Evolutionary conservation across 169 alveolate species (phyloP), one percentile per base, ranked within the genome.

Genomic region (Plasmodium knowlesi): DNA sequence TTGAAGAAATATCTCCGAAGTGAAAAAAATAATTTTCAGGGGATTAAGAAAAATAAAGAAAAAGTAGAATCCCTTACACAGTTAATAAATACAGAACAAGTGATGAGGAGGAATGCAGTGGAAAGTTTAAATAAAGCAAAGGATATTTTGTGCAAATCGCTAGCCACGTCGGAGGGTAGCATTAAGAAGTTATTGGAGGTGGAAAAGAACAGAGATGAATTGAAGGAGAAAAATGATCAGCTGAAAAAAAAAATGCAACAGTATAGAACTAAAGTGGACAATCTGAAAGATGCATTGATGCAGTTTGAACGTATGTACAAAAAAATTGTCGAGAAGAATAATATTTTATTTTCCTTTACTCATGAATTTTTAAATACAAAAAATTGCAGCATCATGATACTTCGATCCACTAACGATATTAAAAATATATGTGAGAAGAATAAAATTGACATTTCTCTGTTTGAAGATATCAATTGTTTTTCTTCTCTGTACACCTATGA

Each of bases 341-440:
- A 89, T 89, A 8, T 61, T n/a, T 1, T 89, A 22, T 89, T 89
- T 81, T 57, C 94, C 4, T 12, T 89, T 16, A 89, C 90, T 22
- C 94, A 89, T 41, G 94, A 89, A 61, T 89, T 89, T 67, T 34
- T 89, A 5, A 79, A 89, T 73, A 28, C 46, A 80, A 43, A 73
- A 79, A 89, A 73, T 89, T 37, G 91, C 25, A 89, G 80, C 10
- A 32, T 89, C 5, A 67, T 61, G 30, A 67, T 89, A 28, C 25
- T 79, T 0, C 61, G 94, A 43, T 61, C 71, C 32, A 70, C 25
- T 9, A 67, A 6, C 14, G 94, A 89, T 22, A 89, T 89, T 1
- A 89, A 32, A 22, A 34, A 61, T 3, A 16, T 89, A 0, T 80
- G 80, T 22, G 78, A 89, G 34, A 61, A 37, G 34, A 28, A 67